Evolutionary conservation across 129 eudicot genomes (phyloP), one percentile per base, ranked within the genome.

Genomic region (Sambucus nigra): DNA sequence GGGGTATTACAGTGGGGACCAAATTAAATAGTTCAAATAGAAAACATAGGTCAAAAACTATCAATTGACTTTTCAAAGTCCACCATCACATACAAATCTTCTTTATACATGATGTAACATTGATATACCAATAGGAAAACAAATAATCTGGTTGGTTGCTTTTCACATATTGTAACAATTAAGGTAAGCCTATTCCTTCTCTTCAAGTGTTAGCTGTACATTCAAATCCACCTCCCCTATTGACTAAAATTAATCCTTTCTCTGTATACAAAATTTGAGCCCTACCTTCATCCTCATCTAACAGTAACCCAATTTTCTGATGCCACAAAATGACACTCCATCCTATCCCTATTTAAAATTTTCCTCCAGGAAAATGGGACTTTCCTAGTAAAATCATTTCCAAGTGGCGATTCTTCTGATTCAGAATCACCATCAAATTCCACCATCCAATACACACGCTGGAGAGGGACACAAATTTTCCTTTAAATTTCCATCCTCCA

Each of bases 251-350:
- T 5, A 22, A 27, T 9, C 14, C 31, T 53, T 18, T 7, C 42
- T 35, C 42, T 35, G 13, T 35, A 7, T 35, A 7, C 42, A 35
- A 35, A 35, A 35, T 12, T 7, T 31, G 13, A 35, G 42, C 42
- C 13, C 42, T 35, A 15, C 7, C 24, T 51, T 52, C 51, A 70
- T 10, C 61, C 44, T 19, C 19, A 69, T 73, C 91, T 73, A 51
- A 81, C 79, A 22, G 76, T 81, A 53, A 77, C 74, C 91, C 91
- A 81, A 11, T 60, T 69, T 52, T 65, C 82, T 27, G 79, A 77
- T 60, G 76, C 71, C 51, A 61, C 66, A 48, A 63, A 42, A 51
- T 4, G 6, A 42, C 48, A 40, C 27, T 52, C 40, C 27, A 38
- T 72, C 15, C 57, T 46, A 21, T 55, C 54, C 57, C 55, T 69